Evolutionary conservation across 495 filamentous ascomycete genomes (phyloP).

Genomic region (Penicillium paxilli): DNA sequence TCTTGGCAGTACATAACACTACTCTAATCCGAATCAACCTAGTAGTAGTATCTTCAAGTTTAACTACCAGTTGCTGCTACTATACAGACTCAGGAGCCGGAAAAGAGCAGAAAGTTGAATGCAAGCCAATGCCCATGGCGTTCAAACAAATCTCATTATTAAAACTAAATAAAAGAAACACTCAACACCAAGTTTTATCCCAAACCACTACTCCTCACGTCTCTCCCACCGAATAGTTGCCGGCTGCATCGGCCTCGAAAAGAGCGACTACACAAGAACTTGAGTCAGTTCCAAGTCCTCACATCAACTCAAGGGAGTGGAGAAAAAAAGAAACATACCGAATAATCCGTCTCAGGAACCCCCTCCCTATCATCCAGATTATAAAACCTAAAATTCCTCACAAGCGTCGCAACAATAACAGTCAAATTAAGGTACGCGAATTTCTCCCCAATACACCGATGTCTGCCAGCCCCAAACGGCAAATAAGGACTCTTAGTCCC

Average conservation of each 20-base stretch:
- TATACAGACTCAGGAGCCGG: too few relatives aligned
- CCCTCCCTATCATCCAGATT: constrained; percentile 67
- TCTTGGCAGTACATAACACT: too few relatives aligned
- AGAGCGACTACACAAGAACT: constrained; percentile 33
- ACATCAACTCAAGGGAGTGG: neutral
- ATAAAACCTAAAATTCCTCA: constrained; percentile 71
- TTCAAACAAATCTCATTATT: too few relatives aligned
- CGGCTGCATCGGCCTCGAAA: constrained; percentile 60
- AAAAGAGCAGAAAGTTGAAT: too few relatives aligned
- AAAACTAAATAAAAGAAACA: too few relatives aligned
- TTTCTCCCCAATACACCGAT: constrained; percentile 95
- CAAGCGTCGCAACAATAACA: constrained; percentile 78
- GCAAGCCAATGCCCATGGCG: too few relatives aligned
- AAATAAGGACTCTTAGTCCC: constrained; percentile 85
- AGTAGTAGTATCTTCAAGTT: too few relatives aligned
- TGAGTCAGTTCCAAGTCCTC: constrained; percentile 1
- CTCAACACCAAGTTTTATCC: too few relatives aligned
- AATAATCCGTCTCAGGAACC: constrained; percentile 83
- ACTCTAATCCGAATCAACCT: too few relatives aligned
- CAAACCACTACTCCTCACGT: constrained; percentile 29
- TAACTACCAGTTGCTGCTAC: too few relatives aligned
- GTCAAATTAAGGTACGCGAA: constrained; percentile 92
- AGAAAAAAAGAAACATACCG: constrained; percentile 48
- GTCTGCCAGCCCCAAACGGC: constrained; percentile 90
- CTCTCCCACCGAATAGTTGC: constrained; percentile 67